Base-by-base conservation (phyloP, 2,329 filamentous ascomycete species). In the Trichoderma brevicompactum region DNA sequence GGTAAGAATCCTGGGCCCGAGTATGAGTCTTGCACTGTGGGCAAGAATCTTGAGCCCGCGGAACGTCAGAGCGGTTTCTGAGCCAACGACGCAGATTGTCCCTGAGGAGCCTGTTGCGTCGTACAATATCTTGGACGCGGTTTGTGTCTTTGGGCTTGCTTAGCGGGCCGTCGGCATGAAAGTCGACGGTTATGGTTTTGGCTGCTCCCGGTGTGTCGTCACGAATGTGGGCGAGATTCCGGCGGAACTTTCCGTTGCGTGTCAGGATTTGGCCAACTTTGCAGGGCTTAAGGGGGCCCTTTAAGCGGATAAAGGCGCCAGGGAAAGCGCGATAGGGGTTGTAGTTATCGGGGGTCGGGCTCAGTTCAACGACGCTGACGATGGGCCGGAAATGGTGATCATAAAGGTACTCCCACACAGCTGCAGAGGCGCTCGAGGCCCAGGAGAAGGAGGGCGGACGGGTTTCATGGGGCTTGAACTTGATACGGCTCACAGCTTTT, bases 381-480 rank as follows among this genome's bases (percentile, higher is more conserved):
- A 58, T 12, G 15, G 43, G 3, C 43, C 38, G 6, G 12, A 62
- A 65, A 2, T 4, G n/a, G 28, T 3, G 17, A 3, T 38, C 41
- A 9, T 44, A 15, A 7, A 7, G n/a, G 34, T 49, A 17, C 10
- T 49, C 23, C 54, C 55, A 67, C 8, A 56, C 8, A 5, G 65
- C 50, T 2, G 34, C 41, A 2, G 59, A 34, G 5, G 56, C 32
- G 43, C 65, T 23, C 28, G 66, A 65, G 9, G 63, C 63, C 55
- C 54, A 67, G 13, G 66, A 65, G 13, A 44, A 67, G 7, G 49
- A 52, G 7, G 66, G 63, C 32, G 66, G 49, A 28, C 19, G 32
- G 54, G 23, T 67, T 63, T 36, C 7, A 5, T n/a, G 7, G 9
- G 32, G 49, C 5, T 55, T 54, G 13, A 62, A 46, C 4, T 44